These are phyloP conservation scores for Trichophyton schoenleinii DNA, from an alignment of 2,329 filamentous ascomycete genomes.

Conservation along the genomic window DNA sequence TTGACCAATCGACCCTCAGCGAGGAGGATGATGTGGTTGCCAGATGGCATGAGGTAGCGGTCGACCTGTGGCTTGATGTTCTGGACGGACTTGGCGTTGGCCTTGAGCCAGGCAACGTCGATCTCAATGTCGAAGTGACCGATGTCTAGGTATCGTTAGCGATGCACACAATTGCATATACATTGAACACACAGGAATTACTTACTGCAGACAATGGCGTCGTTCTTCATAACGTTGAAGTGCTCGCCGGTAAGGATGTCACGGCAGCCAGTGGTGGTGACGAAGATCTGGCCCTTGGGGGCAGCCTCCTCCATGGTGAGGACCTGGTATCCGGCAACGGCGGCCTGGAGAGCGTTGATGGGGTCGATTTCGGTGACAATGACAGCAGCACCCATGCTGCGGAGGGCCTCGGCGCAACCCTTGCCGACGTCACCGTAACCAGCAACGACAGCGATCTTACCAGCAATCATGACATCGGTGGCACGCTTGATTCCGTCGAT, in stretches of 20 bases:
- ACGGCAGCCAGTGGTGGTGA: conserved; percentile 97
- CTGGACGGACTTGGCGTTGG: conserved; percentile 80
- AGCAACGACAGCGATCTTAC: conserved; percentile 94
- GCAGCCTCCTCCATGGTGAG: conserved; percentile 97
- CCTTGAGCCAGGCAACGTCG: conserved; percentile 98
- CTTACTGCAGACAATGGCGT: conserved; percentile 95
- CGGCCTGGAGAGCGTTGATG: conserved; percentile 98
- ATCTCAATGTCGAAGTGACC: conserved; percentile 99
- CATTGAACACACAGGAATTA: conserved; percentile 14
- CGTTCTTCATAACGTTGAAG: conserved; percentile 92
- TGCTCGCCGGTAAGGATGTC: conserved; percentile 87
- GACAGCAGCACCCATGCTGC: conserved; percentile 94
- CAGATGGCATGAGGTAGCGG: conserved; percentile 86
- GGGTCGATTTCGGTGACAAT: conserved; percentile 94
- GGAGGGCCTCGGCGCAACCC: conserved; percentile 90
- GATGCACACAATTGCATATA: background rate
- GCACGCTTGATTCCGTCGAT: conserved; percentile 99
- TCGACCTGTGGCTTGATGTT: conserved; percentile 99
- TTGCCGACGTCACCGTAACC: conserved; percentile 99
- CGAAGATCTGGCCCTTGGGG: conserved; percentile 83
- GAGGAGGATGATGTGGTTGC: conserved; percentile 94
- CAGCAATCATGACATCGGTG: conserved; percentile 99
- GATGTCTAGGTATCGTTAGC: conserved; percentile 52
- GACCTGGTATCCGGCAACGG: conserved; percentile 94
- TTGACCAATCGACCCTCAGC: conserved; percentile 98